phyloP scores from a whole-genome alignment of 2,329 filamentous ascomycete genomes.

The Akanthomyces uredinophilus region DNA sequence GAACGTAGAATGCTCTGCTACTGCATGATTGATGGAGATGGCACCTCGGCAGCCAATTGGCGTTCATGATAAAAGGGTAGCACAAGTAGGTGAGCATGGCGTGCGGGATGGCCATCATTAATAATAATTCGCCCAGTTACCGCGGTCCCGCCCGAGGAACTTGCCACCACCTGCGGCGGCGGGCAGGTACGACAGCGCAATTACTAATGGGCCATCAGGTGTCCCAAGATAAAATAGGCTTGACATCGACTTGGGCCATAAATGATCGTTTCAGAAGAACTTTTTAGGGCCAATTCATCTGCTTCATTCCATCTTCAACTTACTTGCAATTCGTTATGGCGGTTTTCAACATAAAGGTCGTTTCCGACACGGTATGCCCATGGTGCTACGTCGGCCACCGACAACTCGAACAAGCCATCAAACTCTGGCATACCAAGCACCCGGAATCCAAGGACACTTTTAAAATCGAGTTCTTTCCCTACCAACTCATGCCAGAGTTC shows the following conservation, averaged over 20 bases:
- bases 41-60: too few species aligned
- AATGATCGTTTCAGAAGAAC: not conserved
- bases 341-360: slow-evolving; percentile 39
- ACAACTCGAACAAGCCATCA: slow-evolving; percentile 42
- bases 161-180: not conserved
- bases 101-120: slow-evolving; percentile 6
- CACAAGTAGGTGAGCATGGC: not conserved
- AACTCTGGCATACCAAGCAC: slow-evolving; percentile 33
- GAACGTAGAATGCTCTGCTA: too few species aligned
- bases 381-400: slow-evolving; percentile 47
- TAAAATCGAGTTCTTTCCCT: slow-evolving; percentile 41
- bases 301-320: not conserved
- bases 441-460: slow-evolving; percentile 54
- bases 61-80: too few species aligned
- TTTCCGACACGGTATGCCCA: slow-evolving; percentile 47
- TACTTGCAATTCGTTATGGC: slow-evolving; percentile 51
- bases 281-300: not conserved
- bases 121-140: slow-evolving; percentile 1
- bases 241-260: not conserved
- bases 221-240: not conserved
- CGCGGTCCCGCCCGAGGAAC: not conserved
- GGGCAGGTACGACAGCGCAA: not conserved
- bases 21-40: too few species aligned
- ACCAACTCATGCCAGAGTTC: slow-evolving; percentile 36
- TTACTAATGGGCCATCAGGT: not conserved